Conservation (phyloP, 179 eudicot species). For the Pouteria campechiana region DNA sequence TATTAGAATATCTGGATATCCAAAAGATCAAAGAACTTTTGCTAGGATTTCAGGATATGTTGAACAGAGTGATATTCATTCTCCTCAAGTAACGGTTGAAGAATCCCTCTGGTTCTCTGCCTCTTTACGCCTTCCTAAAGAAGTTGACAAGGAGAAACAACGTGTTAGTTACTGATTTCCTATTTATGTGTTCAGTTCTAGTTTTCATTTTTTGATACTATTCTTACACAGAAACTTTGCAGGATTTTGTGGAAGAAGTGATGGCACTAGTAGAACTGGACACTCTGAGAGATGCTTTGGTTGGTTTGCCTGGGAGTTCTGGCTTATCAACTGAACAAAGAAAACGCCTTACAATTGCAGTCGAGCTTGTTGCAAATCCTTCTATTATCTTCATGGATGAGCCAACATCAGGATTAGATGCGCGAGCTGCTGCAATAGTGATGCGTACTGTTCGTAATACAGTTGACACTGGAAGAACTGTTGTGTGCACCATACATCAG, state of each 20-base stretch:
- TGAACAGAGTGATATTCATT: slow-evolving; percentile 90
- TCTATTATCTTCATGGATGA: slow-evolving; percentile 98
- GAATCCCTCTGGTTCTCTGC: slow-evolving; percentile 87
- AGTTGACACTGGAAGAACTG: slow-evolving; percentile 95
- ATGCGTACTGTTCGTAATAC: slow-evolving; percentile 95
- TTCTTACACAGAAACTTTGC: slow-evolving; percentile 6
- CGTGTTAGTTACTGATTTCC: slow-evolving; percentile 16
- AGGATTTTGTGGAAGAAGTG: slow-evolving; percentile 92
- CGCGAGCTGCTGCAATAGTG: slow-evolving; percentile 97
- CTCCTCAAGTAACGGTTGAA: slow-evolving; percentile 85
- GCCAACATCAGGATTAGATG: slow-evolving; percentile 99
- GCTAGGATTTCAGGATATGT: slow-evolving; percentile 90
- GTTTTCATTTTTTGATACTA: not conserved
- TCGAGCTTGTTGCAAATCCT: slow-evolving; percentile 97
- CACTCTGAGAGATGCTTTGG: slow-evolving; percentile 61
- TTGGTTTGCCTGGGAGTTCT: slow-evolving; percentile 73
- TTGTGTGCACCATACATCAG: slow-evolving; percentile 93
- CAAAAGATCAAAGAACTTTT: slow-evolving; percentile 71
- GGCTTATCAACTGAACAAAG: slow-evolving; percentile 94
- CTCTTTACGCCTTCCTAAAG: slow-evolving; percentile 66
- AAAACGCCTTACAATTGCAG: slow-evolving; percentile 86
- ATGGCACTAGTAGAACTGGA: slow-evolving; percentile 86
- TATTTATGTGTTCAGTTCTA: not conserved
- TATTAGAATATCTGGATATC: slow-evolving; percentile 76
- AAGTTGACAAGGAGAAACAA: slow-evolving; percentile 43